A percentile compares a stretch with the other conserved stretches of the same genome.
Evolutionary conservation across 148 eudicot species (phyloP).

Genomic region (Camellia japonica): DNA sequence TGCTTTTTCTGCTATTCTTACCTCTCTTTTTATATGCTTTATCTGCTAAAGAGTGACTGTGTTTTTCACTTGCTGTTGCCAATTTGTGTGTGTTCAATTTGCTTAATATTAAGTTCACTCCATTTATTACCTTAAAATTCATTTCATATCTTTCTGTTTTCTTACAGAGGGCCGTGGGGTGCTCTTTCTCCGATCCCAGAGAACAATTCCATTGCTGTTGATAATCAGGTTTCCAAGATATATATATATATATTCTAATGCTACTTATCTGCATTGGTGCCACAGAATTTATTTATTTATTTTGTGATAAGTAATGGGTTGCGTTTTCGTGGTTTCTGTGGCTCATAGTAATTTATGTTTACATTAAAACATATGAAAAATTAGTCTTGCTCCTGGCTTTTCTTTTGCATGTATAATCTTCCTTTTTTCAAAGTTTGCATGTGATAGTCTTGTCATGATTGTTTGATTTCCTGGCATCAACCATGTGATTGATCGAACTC

Average conservation of each 20-base stretch:
- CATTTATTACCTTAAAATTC: background rate
- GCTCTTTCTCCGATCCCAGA: slow-evolving; percentile 95
- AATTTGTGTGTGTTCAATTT: background rate
- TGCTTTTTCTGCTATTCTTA: background rate
- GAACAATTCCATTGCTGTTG: slow-evolving; percentile 88
- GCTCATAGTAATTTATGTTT: background rate
- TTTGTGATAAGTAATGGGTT: background rate
- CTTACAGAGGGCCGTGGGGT: slow-evolving; percentile 88
- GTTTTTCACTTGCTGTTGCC: background rate
- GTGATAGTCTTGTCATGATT: background rate
- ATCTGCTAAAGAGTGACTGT: background rate
- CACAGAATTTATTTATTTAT: too few species aligned
- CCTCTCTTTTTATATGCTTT: background rate
- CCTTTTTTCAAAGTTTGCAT: background rate
- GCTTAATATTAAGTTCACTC: background rate
- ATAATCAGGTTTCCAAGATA: slow-evolving; percentile 53
- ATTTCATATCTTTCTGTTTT: slow-evolving; percentile 4
- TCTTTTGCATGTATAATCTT: background rate
- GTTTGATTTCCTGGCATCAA: background rate
- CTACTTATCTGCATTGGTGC: background rate
- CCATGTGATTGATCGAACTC: slow-evolving; percentile 9
- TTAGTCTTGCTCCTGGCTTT: background rate
- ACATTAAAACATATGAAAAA: background rate
- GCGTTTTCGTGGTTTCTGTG: background rate
- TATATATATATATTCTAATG: background rate